Conservation (phyloP, 139 green algal species). For the Tetraselmis striata region DNA sequence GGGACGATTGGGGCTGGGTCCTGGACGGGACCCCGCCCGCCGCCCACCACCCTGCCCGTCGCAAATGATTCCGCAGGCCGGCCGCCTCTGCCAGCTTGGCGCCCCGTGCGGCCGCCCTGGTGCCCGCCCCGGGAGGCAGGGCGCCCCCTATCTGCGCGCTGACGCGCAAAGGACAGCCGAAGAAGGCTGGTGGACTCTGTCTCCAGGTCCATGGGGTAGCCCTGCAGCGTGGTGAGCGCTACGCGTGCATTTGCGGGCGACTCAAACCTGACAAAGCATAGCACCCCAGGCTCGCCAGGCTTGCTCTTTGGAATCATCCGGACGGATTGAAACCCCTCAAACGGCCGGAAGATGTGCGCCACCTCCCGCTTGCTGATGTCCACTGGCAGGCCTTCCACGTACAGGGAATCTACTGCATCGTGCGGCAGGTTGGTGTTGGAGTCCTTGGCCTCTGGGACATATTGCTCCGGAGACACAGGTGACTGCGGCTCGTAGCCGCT, state of each 20-base stretch:
- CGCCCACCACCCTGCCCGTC: neutral
- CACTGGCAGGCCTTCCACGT: slow-evolving; percentile 42
- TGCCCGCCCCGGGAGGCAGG: too few relatives aligned
- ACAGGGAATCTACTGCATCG: slow-evolving; percentile 47
- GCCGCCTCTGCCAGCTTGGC: too few relatives aligned
- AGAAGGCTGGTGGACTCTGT: slow-evolving; percentile 3
- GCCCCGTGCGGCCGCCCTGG: neutral
- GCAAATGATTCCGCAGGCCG: too few relatives aligned
- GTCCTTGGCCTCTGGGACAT: neutral
- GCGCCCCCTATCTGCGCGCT: neutral
- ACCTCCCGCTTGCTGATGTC: slow-evolving; percentile 53
- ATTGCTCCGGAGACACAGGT: too few relatives aligned
- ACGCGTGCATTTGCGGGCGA: slow-evolving; percentile 20
- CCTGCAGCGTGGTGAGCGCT: slow-evolving; percentile 31
- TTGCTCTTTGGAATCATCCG: slow-evolving; percentile 40
- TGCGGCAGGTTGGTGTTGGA: slow-evolving; percentile 16
- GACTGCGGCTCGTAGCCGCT: too few relatives aligned
- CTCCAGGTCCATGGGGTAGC: slow-evolving; percentile 33
- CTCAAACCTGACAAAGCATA: slow-evolving; percentile 44
- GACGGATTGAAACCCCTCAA: slow-evolving; percentile 47
- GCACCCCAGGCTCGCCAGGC: slow-evolving; percentile 23
- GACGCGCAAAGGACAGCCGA: slow-evolving; percentile 4
- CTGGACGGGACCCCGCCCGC: too few relatives aligned
- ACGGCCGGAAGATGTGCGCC: slow-evolving; percentile 61
- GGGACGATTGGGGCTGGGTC: too few relatives aligned